These are phyloP conservation scores for Paecilomyces sp. DNA, from an alignment of 2,329 filamentous ascomycete species.

Conservation along the genomic window DNA sequence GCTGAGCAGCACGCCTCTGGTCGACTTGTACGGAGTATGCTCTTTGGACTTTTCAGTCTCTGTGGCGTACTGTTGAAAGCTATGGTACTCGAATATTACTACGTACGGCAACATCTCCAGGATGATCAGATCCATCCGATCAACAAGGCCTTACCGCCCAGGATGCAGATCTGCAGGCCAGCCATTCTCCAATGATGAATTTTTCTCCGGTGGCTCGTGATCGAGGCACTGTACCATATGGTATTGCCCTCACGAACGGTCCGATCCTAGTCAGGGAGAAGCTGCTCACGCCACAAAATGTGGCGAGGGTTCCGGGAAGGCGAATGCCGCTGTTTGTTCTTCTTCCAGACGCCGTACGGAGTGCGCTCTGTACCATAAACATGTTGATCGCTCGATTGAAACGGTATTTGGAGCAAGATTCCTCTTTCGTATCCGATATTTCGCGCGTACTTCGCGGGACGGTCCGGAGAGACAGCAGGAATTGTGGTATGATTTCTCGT, in stretches of 20 bases:
- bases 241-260: neutral
- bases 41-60: no score
- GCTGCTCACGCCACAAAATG: neutral
- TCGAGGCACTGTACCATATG: neutral
- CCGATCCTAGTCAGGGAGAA: neutral
- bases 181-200: neutral
- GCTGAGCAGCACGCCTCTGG: neutral
- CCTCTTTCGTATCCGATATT: no score
- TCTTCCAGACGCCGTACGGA: no score
- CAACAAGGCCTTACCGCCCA: neutral
- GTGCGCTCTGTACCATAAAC: no score
- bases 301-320: neutral
- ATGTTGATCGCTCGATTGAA: no score
- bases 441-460: neutral
- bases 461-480: neutral
- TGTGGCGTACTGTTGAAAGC: no score
- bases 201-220: neutral
- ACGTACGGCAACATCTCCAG: neutral
- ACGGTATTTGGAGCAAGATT: no score
- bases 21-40: neutral
- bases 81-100: no score
- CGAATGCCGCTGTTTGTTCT: neutral
- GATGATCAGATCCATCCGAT: neutral
- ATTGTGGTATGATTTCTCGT: neutral
- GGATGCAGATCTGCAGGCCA: neutral